A percentile compares a stretch with the other conserved stretches of the same genome.
Conservation (phyloP, 2,329 filamentous ascomycete genomes). For the Rutstroemia sydowiana region DNA sequence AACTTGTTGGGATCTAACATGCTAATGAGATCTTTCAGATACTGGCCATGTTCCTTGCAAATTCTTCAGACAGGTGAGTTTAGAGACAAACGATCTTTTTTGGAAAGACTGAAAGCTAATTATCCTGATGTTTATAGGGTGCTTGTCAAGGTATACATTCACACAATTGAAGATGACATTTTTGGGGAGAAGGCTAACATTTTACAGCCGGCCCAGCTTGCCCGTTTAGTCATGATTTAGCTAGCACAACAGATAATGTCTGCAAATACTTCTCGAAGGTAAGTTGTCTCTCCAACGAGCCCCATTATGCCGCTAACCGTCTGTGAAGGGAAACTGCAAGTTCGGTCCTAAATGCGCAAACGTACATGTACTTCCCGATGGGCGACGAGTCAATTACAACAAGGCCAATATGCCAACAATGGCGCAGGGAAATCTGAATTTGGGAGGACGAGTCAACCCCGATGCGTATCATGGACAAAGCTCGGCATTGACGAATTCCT, state of each 20-base stretch:
- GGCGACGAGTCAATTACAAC: constrained; percentile 78
- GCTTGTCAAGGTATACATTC: constrained; percentile 9
- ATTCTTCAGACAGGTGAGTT: constrained; percentile 10
- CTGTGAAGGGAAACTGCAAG: constrained; percentile 84
- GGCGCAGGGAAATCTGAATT: constrained; percentile 44
- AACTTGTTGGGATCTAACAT: no score
- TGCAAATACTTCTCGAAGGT: constrained; percentile 99
- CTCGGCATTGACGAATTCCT: constrained; percentile 67
- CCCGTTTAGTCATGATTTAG: constrained; percentile 91
- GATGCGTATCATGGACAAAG: constrained; percentile 57
- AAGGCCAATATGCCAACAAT: constrained; percentile 42
- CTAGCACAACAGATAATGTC: constrained; percentile 74
- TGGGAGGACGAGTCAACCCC: constrained; percentile 61
- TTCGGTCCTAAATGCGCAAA: constrained; percentile 97
- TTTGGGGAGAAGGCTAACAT: constrained; percentile 40
- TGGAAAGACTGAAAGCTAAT: neutral
- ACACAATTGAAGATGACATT: neutral
- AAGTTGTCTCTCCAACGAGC: constrained; percentile 26
- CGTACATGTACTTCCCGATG: constrained; percentile 90
- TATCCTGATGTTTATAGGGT: constrained; percentile 3
- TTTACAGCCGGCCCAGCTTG: constrained; percentile 73
- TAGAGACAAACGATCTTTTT: neutral
- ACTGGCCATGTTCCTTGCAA: constrained; percentile 12
- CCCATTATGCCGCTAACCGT: constrained; percentile 20
- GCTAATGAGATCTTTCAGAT: constrained; percentile 7